These are phyloP conservation scores for Ottelia alismoides DNA, from an alignment of 106 monocot species.

Conservation along the genomic window DNA sequence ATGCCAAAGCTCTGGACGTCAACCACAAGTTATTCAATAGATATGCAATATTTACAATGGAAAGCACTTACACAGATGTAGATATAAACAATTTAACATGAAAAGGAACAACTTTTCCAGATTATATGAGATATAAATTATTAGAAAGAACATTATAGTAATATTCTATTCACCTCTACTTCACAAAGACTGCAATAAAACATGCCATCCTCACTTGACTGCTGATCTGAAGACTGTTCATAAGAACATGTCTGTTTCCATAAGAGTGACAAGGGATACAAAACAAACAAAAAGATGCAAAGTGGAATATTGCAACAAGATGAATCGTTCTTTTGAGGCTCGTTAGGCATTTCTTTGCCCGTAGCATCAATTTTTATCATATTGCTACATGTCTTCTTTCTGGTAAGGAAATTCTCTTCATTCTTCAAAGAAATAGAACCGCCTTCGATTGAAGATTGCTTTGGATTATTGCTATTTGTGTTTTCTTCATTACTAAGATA, in stretches of 20 bases:
- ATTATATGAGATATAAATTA: no score
- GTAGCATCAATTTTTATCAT: no score
- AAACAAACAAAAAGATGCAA: constrained; percentile 24
- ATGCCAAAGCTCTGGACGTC: no score
- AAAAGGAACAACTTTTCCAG: no score
- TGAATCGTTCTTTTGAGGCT: constrained; percentile 15
- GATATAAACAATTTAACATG: no score
- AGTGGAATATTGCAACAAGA: constrained; percentile 9
- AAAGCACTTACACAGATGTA: no score
- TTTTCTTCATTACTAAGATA: constrained; percentile 26
- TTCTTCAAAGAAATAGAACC: constrained; percentile 14
- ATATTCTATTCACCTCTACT: constrained; percentile 98
- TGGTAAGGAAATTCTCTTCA: no score
- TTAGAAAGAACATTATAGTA: no score
- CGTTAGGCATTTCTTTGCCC: no score
- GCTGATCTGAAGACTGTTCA: constrained; percentile 44
- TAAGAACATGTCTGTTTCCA: constrained; percentile 15
- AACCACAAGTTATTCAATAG: no score
- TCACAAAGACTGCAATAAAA: constrained; percentile 88
- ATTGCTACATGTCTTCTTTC: no score
- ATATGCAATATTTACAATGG: no score
- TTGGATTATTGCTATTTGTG: constrained; percentile 8
- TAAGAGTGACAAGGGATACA: constrained; percentile 22
- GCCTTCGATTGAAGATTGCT: constrained; percentile 16
- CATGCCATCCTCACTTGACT: constrained; percentile 80